Conservation (phyloP, 2,329 filamentous ascomycete species). For the Huntiella savannae region DNA sequence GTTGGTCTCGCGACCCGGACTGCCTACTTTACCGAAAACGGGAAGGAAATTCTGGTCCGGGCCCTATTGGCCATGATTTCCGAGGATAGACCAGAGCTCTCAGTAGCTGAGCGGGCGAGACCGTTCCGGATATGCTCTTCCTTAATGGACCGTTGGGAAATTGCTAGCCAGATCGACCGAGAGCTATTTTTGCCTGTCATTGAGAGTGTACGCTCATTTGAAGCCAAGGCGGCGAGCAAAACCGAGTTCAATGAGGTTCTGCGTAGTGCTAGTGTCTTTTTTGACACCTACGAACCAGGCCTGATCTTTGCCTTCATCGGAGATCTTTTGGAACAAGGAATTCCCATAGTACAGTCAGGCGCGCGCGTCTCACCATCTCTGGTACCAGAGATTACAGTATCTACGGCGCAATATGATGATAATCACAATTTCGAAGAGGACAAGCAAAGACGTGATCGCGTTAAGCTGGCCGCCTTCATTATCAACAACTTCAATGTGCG, state of each 20-base stretch:
- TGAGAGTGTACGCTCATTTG: conserved; percentile 58
- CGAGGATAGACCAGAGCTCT: conserved; percentile 21
- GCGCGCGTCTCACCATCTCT: conserved; percentile 19
- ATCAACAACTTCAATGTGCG: conserved; percentile 75
- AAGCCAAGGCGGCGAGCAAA: conserved; percentile 42
- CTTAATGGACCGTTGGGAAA: conserved; percentile 96
- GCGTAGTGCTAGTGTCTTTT: conserved; percentile 85
- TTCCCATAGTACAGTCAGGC: conserved; percentile 19
- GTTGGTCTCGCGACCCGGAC: conserved; percentile 39
- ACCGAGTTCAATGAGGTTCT: conserved; percentile 69
- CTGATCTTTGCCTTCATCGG: conserved; percentile 78
- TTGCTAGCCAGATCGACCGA: conserved; percentile 74
- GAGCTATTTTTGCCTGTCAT: conserved; percentile 77
- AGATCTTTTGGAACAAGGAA: conserved; percentile 42
- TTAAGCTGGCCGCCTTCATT: conserved; percentile 65
- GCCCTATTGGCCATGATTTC: conserved; percentile 64
- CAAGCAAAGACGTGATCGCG: conserved; percentile 37
- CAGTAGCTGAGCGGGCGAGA: conserved; percentile 45
- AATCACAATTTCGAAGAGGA: conserved; percentile 2
- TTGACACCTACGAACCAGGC: conserved; percentile 88
- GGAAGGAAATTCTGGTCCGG: conserved; percentile 52
- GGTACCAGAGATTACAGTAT: not conserved
- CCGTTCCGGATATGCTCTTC: conserved; percentile 87
- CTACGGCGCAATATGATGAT: not conserved
- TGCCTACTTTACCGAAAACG: conserved; percentile 68